Base-by-base conservation (phyloP, 2,329 filamentous ascomycete species). In the Pyrenophora graminea region DNA sequence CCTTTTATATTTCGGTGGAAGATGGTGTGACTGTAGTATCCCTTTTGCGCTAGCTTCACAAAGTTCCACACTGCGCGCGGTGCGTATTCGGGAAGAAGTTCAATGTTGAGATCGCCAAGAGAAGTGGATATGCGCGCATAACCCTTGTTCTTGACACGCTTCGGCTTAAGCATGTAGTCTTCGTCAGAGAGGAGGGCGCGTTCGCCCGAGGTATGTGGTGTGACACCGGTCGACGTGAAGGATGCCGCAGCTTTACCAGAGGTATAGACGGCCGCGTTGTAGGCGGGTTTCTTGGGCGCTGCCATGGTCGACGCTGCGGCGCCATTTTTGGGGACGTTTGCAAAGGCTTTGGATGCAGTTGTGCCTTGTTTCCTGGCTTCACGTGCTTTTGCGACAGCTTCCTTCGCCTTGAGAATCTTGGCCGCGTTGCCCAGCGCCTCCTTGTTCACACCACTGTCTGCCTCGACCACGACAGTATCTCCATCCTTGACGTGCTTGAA, bases 11-110 rank as follows among this genome's bases (percentile, higher is more conserved):
- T 97, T 56, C 94, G 86, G 74, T 99, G 94, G 70, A 99, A 99
- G 10, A 82, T 74, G 2, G 96, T 87, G 58, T 84, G 84, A 44
- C 85, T 85, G 77, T 97, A 99, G 74, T 96, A 97, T 1, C 93
- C 93, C 60, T 88, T 90, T 68, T 96, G 89, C 1, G 91, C 85
- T 4, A 99, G 79, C 48, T 89, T 86, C 45, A 96, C 84, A 68
- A 99, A 99, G 73, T 99, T 99, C 91, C 93, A 99, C 1, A 97
- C 94, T 0, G 94, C 91, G 63, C 89, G 89, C 1, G 94, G 94
- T 2, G 94, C 92, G 48, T 87, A 89, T 69, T 99, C 94, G 2
- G 94, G 90, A 57, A 93, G 89, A 4, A 99, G 80, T 70, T 97
- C 93, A 54, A 99, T 78, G 57, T 90, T 97, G 17, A 99, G 71